Percentiles rank a stretch among this genome's conserved stretches.
phyloP scores from a whole-genome alignment of 2,329 filamentous ascomycete species.

The Lecanosticta acicola region DNA sequence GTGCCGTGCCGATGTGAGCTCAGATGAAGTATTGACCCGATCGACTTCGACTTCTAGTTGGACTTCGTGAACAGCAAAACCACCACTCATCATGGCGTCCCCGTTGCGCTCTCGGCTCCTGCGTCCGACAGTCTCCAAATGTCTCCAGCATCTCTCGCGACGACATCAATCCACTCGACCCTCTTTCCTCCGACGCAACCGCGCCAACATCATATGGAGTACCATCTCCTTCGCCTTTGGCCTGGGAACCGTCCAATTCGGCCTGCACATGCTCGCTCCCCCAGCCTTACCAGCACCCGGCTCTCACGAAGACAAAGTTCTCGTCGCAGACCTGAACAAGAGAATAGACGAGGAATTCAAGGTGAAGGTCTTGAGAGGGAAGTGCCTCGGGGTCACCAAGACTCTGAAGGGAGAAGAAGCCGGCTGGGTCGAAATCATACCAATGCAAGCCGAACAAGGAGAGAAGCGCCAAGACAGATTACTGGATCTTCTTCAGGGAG shows the following conservation, averaged over 20 bases:
- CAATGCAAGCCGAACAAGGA: constrained; percentile 7
- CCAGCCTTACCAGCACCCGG: constrained; percentile 39
- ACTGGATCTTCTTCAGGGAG: constrained; percentile 34
- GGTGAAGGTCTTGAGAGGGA: constrained; percentile 43
- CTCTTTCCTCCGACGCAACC: constrained; percentile 5
- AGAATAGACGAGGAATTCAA: constrained; percentile 45
- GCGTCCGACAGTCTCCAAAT: too few species aligned
- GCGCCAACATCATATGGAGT: not conserved
- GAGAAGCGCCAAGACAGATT: too few species aligned
- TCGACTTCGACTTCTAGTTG: not conserved
- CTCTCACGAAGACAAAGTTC: constrained; percentile 39
- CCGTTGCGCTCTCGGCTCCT: constrained; percentile 13
- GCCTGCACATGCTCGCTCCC: constrained; percentile 40
- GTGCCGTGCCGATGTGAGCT: too few species aligned
- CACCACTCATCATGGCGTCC: constrained; percentile 2
- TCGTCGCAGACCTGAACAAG: constrained; percentile 39
- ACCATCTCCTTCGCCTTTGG: not conserved
- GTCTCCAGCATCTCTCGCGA: constrained; percentile 19
- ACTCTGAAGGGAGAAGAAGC: constrained; percentile 28
- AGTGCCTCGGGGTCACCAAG: constrained; percentile 35
- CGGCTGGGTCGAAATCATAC: constrained; percentile 31
- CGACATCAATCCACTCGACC: constrained; percentile 21
- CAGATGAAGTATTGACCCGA: too few species aligned
- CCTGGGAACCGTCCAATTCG: constrained; percentile 17
- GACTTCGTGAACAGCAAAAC: not conserved